Conservation (phyloP, 2,329 filamentous ascomycete species). For the Colletotrichum sp. region DNA sequence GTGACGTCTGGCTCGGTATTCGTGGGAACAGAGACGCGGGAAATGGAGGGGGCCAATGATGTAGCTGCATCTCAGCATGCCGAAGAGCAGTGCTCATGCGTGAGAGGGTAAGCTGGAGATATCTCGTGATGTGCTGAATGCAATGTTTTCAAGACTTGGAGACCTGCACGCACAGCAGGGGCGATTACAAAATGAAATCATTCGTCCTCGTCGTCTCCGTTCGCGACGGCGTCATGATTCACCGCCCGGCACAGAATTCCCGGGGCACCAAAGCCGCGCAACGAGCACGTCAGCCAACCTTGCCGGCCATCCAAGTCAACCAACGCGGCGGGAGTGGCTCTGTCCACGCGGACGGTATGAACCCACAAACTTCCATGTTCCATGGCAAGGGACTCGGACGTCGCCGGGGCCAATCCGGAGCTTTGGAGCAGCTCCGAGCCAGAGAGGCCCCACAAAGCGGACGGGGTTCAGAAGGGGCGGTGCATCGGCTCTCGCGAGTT, state of each 20-base stretch:
- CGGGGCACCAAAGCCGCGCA: background rate
- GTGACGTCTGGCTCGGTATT: background rate
- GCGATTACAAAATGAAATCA: background rate
- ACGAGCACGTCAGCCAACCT: background rate
- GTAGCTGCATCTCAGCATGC: background rate
- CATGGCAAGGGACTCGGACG: background rate
- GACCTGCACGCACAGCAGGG: too few species aligned
- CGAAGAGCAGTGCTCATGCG: too few species aligned
- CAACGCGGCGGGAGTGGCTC: background rate
- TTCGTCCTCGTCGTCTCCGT: background rate
- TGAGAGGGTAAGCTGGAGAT: background rate
- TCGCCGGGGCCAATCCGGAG: slow-evolving; percentile 15
- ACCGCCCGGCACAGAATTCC: background rate
- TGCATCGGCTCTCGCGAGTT: background rate
- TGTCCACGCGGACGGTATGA: background rate
- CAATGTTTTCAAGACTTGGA: background rate
- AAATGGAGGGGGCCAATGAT: background rate
- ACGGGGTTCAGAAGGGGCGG: background rate
- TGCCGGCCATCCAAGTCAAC: background rate
- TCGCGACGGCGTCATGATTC: background rate
- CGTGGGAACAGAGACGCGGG: background rate
- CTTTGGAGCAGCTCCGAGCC: background rate
- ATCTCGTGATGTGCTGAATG: background rate
- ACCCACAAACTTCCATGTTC: background rate
- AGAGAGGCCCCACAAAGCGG: background rate